These are phyloP conservation scores for Terfezia boudieri DNA, from an alignment of 495 filamentous ascomycete genomes.

Conservation along the genomic window DNA sequence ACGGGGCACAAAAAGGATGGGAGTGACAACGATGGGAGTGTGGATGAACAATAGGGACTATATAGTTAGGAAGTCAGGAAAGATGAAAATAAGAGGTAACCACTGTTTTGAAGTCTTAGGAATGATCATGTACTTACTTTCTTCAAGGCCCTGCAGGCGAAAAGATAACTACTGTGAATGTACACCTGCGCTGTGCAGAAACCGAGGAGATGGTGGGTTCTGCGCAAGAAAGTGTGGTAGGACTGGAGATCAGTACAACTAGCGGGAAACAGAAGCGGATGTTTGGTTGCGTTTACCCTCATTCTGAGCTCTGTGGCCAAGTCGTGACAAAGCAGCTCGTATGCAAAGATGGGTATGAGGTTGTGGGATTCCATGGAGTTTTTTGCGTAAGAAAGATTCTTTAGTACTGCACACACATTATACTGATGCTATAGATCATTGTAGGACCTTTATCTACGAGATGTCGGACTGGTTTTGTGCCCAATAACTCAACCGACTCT, in stretches of 20 bases:
- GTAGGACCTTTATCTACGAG: no score
- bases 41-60: slow-evolving; percentile 12
- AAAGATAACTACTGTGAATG: slow-evolving; percentile 11
- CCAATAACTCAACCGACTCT: no score
- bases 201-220: not conserved
- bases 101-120: not conserved
- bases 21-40: slow-evolving; percentile 14
- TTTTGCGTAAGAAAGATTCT: slow-evolving; percentile 7
- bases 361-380: slow-evolving; percentile 16
- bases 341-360: slow-evolving; percentile 6
- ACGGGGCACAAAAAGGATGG: slow-evolving; percentile 12
- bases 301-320: slow-evolving; percentile 1
- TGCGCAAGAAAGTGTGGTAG: slow-evolving; percentile 10
- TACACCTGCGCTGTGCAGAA: not conserved
- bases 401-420: no score
- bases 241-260: slow-evolving; percentile 11
- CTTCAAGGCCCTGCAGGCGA: slow-evolving; percentile 7
- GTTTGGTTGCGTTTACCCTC: slow-evolving; percentile 3
- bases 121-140: not conserved
- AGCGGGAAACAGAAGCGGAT: slow-evolving; percentile 9
- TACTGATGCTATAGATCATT: no score
- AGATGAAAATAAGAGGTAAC: slow-evolving; percentile 10
- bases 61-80: slow-evolving; percentile 7
- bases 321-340: slow-evolving; percentile 3
- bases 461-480: no score